Conservation (phyloP, 1,139 yeast species). For the Taiozyma sp. region DNA sequence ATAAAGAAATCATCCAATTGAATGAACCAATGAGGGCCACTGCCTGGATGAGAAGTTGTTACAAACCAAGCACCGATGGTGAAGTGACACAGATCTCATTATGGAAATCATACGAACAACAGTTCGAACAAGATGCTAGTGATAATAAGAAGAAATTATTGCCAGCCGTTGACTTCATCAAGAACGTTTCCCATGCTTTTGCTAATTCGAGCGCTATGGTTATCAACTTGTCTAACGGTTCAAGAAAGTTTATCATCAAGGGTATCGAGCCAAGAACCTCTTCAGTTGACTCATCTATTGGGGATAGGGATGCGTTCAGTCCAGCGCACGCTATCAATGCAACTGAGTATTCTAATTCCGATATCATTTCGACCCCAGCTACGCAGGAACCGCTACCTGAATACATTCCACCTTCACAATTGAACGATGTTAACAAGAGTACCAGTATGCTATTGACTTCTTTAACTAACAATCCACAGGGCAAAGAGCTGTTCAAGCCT, state of each 20-base stretch:
- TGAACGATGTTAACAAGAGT: slow-evolving; percentile 35
- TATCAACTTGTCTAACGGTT: slow-evolving; percentile 52
- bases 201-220: slow-evolving; percentile 95
- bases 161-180: slow-evolving; percentile 95
- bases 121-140: slow-evolving; percentile 54
- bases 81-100: slow-evolving; percentile 94
- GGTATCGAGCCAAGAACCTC: slow-evolving; percentile 72
- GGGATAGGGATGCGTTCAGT: slow-evolving; percentile 24
- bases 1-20: slow-evolving; percentile 55
- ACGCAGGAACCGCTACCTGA: slow-evolving; percentile 12
- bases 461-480: slow-evolving; percentile 26
- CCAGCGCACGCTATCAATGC: not conserved
- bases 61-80: slow-evolving; percentile 69
- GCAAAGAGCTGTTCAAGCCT: slow-evolving; percentile 28
- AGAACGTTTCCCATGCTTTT: slow-evolving; percentile 88
- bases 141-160: slow-evolving; percentile 53
- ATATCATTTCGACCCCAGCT: slow-evolving; percentile 6
- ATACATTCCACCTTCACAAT: slow-evolving; percentile 17
- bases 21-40: slow-evolving; percentile 92
- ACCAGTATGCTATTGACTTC: slow-evolving; percentile 30
- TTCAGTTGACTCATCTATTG: slow-evolving; percentile 39
- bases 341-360: not conserved
- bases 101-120: slow-evolving; percentile 93
- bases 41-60: slow-evolving; percentile 91
- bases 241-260: slow-evolving; percentile 81